Conservation (phyloP, 371 early-diverging fungal genomes). For the Rhizopus microsporus region DNA sequence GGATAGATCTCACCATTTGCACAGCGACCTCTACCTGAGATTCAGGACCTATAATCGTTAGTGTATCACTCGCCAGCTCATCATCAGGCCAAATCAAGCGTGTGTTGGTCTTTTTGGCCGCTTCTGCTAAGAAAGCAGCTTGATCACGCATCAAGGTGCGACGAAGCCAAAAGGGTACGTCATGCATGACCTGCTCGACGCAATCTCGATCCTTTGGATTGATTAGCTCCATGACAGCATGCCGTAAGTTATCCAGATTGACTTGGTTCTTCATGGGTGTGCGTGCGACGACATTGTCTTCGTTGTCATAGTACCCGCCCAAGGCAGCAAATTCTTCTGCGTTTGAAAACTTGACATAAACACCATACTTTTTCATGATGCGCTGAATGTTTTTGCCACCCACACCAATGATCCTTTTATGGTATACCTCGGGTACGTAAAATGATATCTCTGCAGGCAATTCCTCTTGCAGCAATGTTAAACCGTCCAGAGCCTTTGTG, state of each 20-base stretch:
- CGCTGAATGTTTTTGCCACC: constrained; percentile 94
- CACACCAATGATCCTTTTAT: constrained; percentile 94
- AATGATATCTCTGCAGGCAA: constrained; percentile 88
- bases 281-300: constrained; percentile 85
- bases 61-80: constrained; percentile 34
- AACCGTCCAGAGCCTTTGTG: constrained; percentile 64
- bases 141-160: constrained; percentile 42
- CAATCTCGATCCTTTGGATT: constrained; percentile 57
- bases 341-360: constrained; percentile 92
- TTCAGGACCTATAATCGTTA: constrained; percentile 40
- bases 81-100: constrained; percentile 51
- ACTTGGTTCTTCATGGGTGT: constrained; percentile 82
- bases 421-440: constrained; percentile 84
- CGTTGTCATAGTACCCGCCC: constrained; percentile 81
- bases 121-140: constrained; percentile 33
- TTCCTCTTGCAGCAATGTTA: constrained; percentile 77
- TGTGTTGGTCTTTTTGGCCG: constrained; percentile 50
- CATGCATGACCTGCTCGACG: constrained; percentile 27
- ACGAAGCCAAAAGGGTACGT: constrained; percentile 50
- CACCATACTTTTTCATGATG: constrained; percentile 95
- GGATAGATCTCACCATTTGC: constrained; percentile 29
- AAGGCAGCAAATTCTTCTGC: constrained; percentile 78
- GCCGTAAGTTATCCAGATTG: constrained; percentile 69
- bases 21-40: constrained; percentile 34
- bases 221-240: constrained; percentile 76